Evolutionary conservation across 345 rosid genomes (phyloP).

Genomic region (Brassica napus): Da-Ae NC_063441.1:20633001-20633500

Average conservation of each 20-base stretch:
- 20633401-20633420: not conserved
- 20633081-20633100: constrained; percentile 96
- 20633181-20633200: constrained; percentile 6
- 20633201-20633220: not conserved
- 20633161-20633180: constrained; percentile 24
- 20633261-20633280: constrained; percentile 22
- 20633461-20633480: not conserved
- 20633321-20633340: constrained; percentile 2
- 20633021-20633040: constrained; percentile 87
- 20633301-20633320: constrained; percentile 13
- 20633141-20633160: constrained; percentile 14
- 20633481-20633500: constrained; percentile 28
- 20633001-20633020: constrained; percentile 96
- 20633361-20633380: constrained; percentile 32
- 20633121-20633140: constrained; percentile 20
- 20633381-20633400: constrained; percentile 28
- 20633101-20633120: constrained; percentile 85
- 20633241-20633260: constrained; percentile 21
- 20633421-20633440: constrained; percentile 1
- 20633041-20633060: constrained; percentile 96
- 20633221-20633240: constrained; percentile 6
- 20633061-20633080: constrained; percentile 97
- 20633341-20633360: constrained; percentile 26
- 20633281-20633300: not conserved
- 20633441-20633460: constrained; percentile 14